phyloP scores from a whole-genome alignment of 1,284 basidiomycete genomes.

The Ceratobasidium sp. region DNA sequence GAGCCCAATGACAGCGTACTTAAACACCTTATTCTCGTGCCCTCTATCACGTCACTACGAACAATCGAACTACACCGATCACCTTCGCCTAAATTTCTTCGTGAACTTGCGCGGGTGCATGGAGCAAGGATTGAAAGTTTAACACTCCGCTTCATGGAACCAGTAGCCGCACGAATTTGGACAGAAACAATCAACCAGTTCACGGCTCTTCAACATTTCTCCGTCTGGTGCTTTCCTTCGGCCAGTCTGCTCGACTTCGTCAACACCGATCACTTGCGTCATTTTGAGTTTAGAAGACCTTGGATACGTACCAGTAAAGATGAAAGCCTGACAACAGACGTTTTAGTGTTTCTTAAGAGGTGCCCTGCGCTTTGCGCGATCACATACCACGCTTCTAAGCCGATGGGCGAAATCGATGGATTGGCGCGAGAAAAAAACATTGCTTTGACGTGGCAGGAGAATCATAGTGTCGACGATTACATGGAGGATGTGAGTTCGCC shows the following conservation, averaged over 20 bases:
- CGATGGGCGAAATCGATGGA: slow-evolving; percentile 7
- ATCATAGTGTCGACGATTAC: slow-evolving; percentile 34
- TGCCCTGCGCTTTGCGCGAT: slow-evolving; percentile 18
- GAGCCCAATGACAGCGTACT: slow-evolving; percentile 19
- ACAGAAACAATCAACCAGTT: slow-evolving; percentile 24
- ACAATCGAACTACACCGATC: slow-evolving; percentile 31
- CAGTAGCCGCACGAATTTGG: slow-evolving; percentile 16
- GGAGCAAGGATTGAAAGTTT: slow-evolving; percentile 30
- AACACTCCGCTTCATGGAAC: slow-evolving; percentile 37
- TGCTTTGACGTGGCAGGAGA: slow-evolving; percentile 21
- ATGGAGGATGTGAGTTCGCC: slow-evolving; percentile 36
- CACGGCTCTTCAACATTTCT: slow-evolving; percentile 22
- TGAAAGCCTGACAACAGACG: not conserved
- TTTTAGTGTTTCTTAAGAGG: not conserved
- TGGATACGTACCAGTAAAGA: slow-evolving; percentile 29
- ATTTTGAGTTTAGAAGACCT: slow-evolving; percentile 40
- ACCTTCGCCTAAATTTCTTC: slow-evolving; percentile 9
- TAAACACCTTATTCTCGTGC: not conserved
- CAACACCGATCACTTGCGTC: not conserved
- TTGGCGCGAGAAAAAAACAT: not conserved
- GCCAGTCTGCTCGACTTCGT: not conserved
- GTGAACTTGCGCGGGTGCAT: slow-evolving; percentile 1
- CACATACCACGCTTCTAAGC: slow-evolving; percentile 26
- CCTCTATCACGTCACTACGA: slow-evolving; percentile 15
- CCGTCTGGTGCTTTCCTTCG: slow-evolving; percentile 29